Percentiles rank a stretch among this genome's conserved stretches.
phyloP scores from a whole-genome alignment of 2,329 filamentous ascomycete genomes.

The Monilinia polystroma region DNA sequence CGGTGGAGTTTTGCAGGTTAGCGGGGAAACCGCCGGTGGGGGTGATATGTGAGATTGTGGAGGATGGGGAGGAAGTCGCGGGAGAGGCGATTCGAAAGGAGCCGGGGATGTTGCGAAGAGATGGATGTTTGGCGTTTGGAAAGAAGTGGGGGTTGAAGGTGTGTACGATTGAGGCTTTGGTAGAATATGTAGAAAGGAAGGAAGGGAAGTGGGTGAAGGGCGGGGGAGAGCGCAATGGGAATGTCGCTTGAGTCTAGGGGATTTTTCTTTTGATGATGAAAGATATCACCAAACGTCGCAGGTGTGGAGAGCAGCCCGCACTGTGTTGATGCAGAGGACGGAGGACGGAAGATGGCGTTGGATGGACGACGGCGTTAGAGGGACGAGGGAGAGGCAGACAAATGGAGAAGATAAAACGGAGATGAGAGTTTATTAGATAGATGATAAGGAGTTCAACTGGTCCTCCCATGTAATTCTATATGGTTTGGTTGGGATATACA shows the following conservation, averaged over 20 bases:
- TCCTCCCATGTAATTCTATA: constrained; percentile 11
- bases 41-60: constrained; percentile 88
- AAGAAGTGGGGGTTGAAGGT: constrained; percentile 86
- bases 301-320: not conserved
- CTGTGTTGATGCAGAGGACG: not conserved
- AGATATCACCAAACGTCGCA: not conserved
- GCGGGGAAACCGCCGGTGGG: constrained; percentile 75
- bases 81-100: constrained; percentile 65
- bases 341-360: not conserved
- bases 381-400: not conserved
- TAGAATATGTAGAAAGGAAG: constrained; percentile 53
- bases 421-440: not conserved
- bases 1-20: constrained; percentile 82
- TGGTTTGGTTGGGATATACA: not conserved
- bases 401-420: not conserved
- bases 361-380: no score
- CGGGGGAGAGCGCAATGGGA: constrained; percentile 23
- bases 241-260: not conserved
- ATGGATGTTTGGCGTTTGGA: constrained; percentile 86
- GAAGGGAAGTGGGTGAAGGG: constrained; percentile 38
- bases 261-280: not conserved
- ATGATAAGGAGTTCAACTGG: constrained; percentile 5
- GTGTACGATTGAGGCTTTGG: constrained; percentile 91
- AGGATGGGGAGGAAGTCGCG: constrained; percentile 71
- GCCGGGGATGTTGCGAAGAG: constrained; percentile 87